These are phyloP conservation scores for Nematodospora anomalae DNA, from an alignment of 1,139 yeast species.

Conservation along the genomic window DNA sequence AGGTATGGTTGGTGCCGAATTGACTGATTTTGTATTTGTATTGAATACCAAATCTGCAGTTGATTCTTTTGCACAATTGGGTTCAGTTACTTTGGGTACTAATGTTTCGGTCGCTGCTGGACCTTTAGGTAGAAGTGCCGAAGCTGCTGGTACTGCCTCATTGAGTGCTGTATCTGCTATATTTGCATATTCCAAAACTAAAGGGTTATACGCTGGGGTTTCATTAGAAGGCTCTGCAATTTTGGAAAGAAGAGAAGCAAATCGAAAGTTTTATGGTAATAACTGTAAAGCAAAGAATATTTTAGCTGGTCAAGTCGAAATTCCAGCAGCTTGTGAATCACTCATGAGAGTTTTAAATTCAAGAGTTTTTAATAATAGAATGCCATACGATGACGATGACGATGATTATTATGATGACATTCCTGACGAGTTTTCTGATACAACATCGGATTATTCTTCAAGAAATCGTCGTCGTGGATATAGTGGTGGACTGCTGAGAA, in stretches of 20 bases:
- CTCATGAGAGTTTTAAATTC: slow-evolving; percentile 84
- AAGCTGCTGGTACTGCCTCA: slow-evolving; percentile 96
- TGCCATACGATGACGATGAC: slow-evolving; percentile 47
- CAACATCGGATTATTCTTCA: slow-evolving; percentile 34
- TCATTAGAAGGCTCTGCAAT: slow-evolving; percentile 95
- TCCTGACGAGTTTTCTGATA: slow-evolving; percentile 62
- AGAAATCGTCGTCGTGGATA: slow-evolving; percentile 26
- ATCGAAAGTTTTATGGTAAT: slow-evolving; percentile 88
- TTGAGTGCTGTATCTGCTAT: slow-evolving; percentile 86
- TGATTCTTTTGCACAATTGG: slow-evolving; percentile 89
- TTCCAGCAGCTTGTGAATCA: slow-evolving; percentile 93
- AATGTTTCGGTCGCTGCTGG: slow-evolving; percentile 98
- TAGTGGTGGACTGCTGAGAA: slow-evolving; percentile 18
- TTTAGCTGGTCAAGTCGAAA: slow-evolving; percentile 79
- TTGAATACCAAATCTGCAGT: slow-evolving; percentile 86
- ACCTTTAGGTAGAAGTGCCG: slow-evolving; percentile 96
- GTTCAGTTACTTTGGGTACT: slow-evolving; percentile 94
- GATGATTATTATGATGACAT: slow-evolving; percentile 67
- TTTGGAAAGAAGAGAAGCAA: slow-evolving; percentile 94
- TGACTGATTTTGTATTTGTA: slow-evolving; percentile 94
- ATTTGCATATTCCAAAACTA: slow-evolving; percentile 91
- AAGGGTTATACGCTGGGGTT: slow-evolving; percentile 96
- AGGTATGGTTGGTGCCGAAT: slow-evolving; percentile 94
- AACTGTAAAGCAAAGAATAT: slow-evolving; percentile 83
- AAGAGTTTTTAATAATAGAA: slow-evolving; percentile 66